Percentiles rank a stretch among this genome's conserved stretches.
Evolutionary conservation across 768 basidiomycete genomes (phyloP).

Genomic region (Hericium coralloides): DNA sequence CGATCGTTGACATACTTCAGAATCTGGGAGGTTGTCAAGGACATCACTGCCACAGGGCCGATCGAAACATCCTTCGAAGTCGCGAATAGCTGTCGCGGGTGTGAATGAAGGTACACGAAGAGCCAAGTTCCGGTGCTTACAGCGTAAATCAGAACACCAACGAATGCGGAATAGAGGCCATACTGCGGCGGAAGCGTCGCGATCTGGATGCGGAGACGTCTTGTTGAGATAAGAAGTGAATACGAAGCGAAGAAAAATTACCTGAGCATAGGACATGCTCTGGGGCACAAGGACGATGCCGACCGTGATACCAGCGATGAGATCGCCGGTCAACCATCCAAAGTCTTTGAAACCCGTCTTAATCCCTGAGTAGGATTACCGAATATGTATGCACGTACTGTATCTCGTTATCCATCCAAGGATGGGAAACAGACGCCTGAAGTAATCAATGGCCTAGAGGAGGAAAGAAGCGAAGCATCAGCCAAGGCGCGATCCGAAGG

Average conservation of each 20-base stretch:
- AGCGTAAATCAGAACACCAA: constrained; percentile 79
- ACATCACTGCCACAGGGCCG: constrained; percentile 98
- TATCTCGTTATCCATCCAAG: constrained; percentile 80
- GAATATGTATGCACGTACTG: constrained; percentile 38
- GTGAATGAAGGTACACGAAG: neutral
- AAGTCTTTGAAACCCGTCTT: constrained; percentile 18
- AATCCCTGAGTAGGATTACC: neutral
- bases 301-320: constrained; percentile 88
- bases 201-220: constrained; percentile 36
- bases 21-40: constrained; percentile 75
- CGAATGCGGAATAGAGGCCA: constrained; percentile 90
- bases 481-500: neutral
- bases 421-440: constrained; percentile 75
- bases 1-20: constrained; percentile 52
- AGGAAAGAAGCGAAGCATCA: constrained; percentile 4
- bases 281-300: constrained; percentile 96
- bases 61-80: constrained; percentile 99
- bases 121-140: constrained; percentile 29
- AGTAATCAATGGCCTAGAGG: constrained; percentile 50
- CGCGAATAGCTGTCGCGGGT: constrained; percentile 65
- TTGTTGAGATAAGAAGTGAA: neutral
- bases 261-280: constrained; percentile 82
- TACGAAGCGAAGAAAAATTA: constrained; percentile 18
- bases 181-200: constrained; percentile 82
- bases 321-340: constrained; percentile 78